phyloP scores from a whole-genome alignment of 805 yeast species.

The Kluyveromyces nonfermentans region DNA sequence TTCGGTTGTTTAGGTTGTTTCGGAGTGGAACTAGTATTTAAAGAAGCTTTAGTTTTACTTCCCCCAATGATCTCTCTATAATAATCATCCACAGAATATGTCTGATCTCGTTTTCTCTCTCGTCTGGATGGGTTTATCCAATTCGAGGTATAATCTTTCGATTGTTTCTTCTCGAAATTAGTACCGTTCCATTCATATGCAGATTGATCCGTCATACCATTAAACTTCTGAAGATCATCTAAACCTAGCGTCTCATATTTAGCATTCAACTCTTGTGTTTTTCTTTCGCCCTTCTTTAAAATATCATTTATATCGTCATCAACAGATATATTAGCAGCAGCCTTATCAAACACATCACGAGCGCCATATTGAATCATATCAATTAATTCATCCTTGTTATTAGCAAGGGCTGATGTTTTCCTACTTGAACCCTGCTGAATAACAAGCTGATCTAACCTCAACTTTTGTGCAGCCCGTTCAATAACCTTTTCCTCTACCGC shows the following conservation, averaged over 20 bases:
- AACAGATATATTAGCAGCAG: constrained; percentile 23
- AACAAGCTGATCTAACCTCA: constrained; percentile 86
- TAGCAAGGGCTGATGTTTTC: constrained; percentile 31
- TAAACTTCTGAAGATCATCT: constrained; percentile 87
- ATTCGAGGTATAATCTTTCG: constrained; percentile 32
- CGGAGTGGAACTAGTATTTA: constrained; percentile 33
- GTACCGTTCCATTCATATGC: constrained; percentile 98
- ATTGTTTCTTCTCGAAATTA: constrained; percentile 34
- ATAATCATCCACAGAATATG: constrained; percentile 67
- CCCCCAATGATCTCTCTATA: constrained; percentile 53
- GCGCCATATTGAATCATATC: constrained; percentile 99
- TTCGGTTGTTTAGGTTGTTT: constrained; percentile 54
- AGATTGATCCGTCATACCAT: constrained; percentile 59
- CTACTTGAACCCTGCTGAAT: constrained; percentile 77
- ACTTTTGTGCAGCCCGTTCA: constrained; percentile 91
- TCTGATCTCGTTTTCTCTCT: constrained; percentile 64
- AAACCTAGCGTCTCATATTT: constrained; percentile 80
- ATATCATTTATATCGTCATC: constrained; percentile 76
- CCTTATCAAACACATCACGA: constrained; percentile 64
- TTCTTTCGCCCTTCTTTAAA: constrained; percentile 68
- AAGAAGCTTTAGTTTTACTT: constrained; percentile 14
- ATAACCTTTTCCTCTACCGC: constrained; percentile 95
- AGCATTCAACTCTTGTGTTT: constrained; percentile 68
- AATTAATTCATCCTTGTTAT: constrained; percentile 71
- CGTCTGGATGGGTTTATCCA: constrained; percentile 63